Conservation (phyloP, 768 basidiomycete genomes). For the Kwoniella newhampshirensis region DNA sequence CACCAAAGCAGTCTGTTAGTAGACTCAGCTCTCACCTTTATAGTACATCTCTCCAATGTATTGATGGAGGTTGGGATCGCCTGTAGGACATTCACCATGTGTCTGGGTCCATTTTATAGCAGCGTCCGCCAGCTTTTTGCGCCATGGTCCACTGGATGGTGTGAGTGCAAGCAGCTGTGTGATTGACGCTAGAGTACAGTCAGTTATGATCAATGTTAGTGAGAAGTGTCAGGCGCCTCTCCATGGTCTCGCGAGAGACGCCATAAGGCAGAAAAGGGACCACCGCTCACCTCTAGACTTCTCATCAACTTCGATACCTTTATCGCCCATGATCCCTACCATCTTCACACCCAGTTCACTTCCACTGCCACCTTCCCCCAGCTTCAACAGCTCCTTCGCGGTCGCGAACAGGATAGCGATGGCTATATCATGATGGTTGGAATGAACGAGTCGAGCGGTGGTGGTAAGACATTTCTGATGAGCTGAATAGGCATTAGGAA, state of each 20-base stretch:
- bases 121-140: slow-evolving; percentile 83
- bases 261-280: neutral
- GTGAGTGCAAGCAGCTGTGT: slow-evolving; percentile 89
- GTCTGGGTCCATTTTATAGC: slow-evolving; percentile 83
- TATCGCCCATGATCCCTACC: slow-evolving; percentile 77
- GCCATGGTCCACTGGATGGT: slow-evolving; percentile 76
- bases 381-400: slow-evolving; percentile 81
- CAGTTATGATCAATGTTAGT: too few species aligned
- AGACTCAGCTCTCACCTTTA: slow-evolving; percentile 40
- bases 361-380: slow-evolving; percentile 83
- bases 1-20: too few species aligned
- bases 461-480: slow-evolving; percentile 97
- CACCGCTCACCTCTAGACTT: slow-evolving; percentile 71
- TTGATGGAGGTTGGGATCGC: slow-evolving; percentile 82
- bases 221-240: too few species aligned
- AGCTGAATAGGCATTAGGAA: slow-evolving; percentile 80
- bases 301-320: slow-evolving; percentile 69
- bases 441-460: slow-evolving; percentile 65
- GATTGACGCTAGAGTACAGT: slow-evolving; percentile 65
- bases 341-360: slow-evolving; percentile 78
- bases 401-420: slow-evolving; percentile 91
- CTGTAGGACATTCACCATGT: slow-evolving; percentile 73
- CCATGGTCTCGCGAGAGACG: too few species aligned
- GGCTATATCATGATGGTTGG: slow-evolving; percentile 74
- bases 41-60: slow-evolving; percentile 77